Conservation (phyloP, 148 eudicot genomes). For the Silene latifolia region DNA sequence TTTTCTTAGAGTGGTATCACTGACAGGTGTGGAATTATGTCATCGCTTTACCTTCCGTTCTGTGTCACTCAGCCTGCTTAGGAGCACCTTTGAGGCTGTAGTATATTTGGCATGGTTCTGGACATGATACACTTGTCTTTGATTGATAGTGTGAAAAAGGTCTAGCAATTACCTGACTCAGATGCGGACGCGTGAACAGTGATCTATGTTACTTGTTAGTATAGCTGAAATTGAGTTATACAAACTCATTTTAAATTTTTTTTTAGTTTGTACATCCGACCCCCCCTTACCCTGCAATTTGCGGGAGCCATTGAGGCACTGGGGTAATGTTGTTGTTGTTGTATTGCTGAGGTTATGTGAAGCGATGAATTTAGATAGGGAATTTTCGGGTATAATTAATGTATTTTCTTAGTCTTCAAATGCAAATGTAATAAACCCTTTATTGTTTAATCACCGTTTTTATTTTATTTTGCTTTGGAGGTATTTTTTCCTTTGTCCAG, state of each 20-base stretch:
- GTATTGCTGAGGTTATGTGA: neutral
- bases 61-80: neutral
- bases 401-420: neutral
- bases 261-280: too few species aligned
- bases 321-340: too few species aligned
- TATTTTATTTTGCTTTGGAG: neutral
- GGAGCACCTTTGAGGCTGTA: neutral
- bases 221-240: too few species aligned
- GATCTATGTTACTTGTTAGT: too few species aligned
- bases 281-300: too few species aligned
- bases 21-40: neutral
- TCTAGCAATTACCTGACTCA: neutral
- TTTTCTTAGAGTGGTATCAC: neutral
- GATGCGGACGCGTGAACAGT: neutral
- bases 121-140: neutral
- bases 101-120: neutral
- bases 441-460: neutral
- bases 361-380: neutral
- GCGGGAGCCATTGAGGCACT: too few species aligned
- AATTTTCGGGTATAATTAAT: neutral
- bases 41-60: too few species aligned
- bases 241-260: too few species aligned
- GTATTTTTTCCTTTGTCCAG: neutral
- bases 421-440: neutral
- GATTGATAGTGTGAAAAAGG: neutral